phyloP scores from a whole-genome alignment of 1,139 yeast species.

The Pneumocystis carinii region DNA sequence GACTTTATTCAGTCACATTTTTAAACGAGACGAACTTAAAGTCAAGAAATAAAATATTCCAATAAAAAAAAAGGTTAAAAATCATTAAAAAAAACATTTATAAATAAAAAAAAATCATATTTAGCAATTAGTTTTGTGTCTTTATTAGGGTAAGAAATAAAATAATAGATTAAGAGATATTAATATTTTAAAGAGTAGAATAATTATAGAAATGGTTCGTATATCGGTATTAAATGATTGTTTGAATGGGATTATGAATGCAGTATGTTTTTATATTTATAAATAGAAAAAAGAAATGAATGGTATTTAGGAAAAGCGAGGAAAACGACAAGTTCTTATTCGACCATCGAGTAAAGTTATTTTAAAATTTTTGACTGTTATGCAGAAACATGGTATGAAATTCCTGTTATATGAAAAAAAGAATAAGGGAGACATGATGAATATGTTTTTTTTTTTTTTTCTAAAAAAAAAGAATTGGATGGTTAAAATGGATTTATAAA shows the following conservation, averaged over 20 bases:
- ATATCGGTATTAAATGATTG: slow-evolving; percentile 99
- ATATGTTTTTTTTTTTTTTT: no score
- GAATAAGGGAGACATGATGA: no score
- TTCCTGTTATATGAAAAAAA: no score
- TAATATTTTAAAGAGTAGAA: neutral
- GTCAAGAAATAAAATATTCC: no score
- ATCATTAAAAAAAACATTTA: no score
- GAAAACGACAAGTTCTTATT: slow-evolving; percentile 96
- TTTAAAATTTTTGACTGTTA: slow-evolving; percentile 88
- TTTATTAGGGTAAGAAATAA: no score
- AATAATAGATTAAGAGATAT: neutral
- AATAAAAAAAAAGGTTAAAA: no score
- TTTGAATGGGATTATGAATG: slow-evolving; percentile 94
- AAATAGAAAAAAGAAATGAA: neutral
- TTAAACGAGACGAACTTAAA: no score
- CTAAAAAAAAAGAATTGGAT: no score
- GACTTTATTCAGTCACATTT: no score
- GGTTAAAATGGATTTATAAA: no score
- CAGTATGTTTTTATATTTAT: slow-evolving; percentile 23
- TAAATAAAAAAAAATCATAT: neutral
- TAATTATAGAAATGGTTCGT: slow-evolving; percentile 62
- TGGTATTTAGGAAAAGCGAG: slow-evolving; percentile 58
- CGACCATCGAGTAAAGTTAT: slow-evolving; percentile 99
- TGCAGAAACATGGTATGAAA: slow-evolving; percentile 76
- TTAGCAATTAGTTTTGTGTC: neutral